Percentiles rank a stretch among this genome's conserved stretches.
Evolutionary conservation across 1,139 yeast genomes (phyloP).

Genomic region (Kodamaea suecica): DNA sequence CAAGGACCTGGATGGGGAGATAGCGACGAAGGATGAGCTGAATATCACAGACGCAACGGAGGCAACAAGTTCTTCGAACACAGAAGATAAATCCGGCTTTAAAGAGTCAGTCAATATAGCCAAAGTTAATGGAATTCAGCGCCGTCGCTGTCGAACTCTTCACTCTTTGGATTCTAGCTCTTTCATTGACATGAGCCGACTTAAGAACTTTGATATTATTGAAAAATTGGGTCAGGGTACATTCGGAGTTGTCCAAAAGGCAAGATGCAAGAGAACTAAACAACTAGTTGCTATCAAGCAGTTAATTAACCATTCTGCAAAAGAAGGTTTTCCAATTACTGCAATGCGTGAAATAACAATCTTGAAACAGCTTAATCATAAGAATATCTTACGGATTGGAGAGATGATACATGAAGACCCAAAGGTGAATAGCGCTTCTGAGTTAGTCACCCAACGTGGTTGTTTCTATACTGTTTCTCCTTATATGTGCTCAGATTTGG

Average conservation of each 20-base stretch:
- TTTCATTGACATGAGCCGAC: conserved; percentile 8
- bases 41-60: too few relatives aligned
- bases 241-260: conserved; percentile 50
- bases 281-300: conserved; percentile 61
- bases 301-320: conserved; percentile 75
- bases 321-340: conserved; percentile 93
- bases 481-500: conserved; percentile 89
- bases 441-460: conserved; percentile 41
- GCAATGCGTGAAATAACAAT: conserved; percentile 91
- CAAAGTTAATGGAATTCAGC: too few relatives aligned
- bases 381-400: conserved; percentile 70
- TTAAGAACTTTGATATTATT: conserved; percentile 17
- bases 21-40: too few relatives aligned
- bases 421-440: conserved; percentile 31
- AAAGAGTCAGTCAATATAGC: too few relatives aligned
- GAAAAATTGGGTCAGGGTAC: conserved; percentile 48
- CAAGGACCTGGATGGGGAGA: too few relatives aligned
- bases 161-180: not conserved
- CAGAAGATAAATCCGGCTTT: too few relatives aligned
- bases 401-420: conserved; percentile 78
- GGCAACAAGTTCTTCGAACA: too few relatives aligned
- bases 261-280: conserved; percentile 29
- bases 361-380: conserved; percentile 65
- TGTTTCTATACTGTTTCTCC: conserved; percentile 86
- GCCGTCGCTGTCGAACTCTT: not conserved